Percentiles rank a stretch among this genome's conserved stretches.
Conservation (phyloP, 1,139 yeast genomes). For the Yamadazyma diospyri region DNA sequence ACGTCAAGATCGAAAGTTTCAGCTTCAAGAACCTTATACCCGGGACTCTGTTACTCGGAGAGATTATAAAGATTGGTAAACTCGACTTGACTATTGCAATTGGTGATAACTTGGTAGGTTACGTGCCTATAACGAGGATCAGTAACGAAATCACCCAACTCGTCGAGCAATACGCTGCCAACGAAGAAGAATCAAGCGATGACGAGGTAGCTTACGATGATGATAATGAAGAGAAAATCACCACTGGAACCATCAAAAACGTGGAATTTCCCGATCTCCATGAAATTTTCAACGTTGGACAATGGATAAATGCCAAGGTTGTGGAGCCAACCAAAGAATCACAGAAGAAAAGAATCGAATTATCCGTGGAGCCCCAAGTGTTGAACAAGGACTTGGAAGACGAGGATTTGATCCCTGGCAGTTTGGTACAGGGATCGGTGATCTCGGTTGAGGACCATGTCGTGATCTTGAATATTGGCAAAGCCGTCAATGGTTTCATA, state of each 20-base stretch:
- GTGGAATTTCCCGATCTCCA: constrained; percentile 53
- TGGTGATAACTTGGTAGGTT: constrained; percentile 83
- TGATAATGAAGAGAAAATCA: constrained; percentile 18
- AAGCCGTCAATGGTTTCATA: constrained; percentile 64
- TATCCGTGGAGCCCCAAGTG: constrained; percentile 70
- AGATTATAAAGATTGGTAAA: constrained; percentile 56
- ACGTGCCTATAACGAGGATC: constrained; percentile 70
- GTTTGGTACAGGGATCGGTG: constrained; percentile 71
- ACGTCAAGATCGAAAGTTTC: constrained; percentile 55
- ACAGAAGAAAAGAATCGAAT: constrained; percentile 59
- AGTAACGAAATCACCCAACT: constrained; percentile 58
- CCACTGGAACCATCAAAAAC: constrained; percentile 23
- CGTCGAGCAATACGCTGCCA: constrained; percentile 49
- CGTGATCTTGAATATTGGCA: constrained; percentile 69
- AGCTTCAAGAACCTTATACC: constrained; percentile 58
- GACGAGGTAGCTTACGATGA: constrained; percentile 36
- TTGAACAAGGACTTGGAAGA: constrained; percentile 61
- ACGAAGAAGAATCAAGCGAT: constrained; percentile 41
- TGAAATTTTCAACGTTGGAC: constrained; percentile 63
- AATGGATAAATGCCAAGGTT: constrained; percentile 82
- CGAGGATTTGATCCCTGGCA: constrained; percentile 64
- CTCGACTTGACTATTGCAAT: constrained; percentile 66
- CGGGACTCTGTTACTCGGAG: constrained; percentile 77
- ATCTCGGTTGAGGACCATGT: constrained; percentile 91
- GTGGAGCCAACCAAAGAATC: constrained; percentile 41